Evolutionary conservation across 306 rosid species (phyloP).

Genomic region (Glycyrrhiza uralensis): DNA sequence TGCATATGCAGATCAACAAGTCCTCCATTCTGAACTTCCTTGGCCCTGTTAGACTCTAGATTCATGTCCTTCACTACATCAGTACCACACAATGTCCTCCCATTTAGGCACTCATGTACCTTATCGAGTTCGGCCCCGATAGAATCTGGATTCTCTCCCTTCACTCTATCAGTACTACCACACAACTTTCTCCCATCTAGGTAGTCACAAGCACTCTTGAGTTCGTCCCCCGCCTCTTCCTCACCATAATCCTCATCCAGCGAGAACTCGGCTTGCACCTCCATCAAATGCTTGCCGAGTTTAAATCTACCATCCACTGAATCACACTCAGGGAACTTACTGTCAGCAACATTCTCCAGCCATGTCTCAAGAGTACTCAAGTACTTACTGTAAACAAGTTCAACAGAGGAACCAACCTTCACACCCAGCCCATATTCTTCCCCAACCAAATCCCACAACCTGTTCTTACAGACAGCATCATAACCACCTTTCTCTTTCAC

Average conservation of each 20-base stretch:
- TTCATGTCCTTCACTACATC: slow-evolving; percentile 18
- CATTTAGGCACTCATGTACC: slow-evolving; percentile 8
- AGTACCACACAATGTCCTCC: slow-evolving; percentile 16
- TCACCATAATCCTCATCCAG: slow-evolving; percentile 10
- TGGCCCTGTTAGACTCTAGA: slow-evolving; percentile 14
- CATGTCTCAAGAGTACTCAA: slow-evolving; percentile 55
- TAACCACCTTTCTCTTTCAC: slow-evolving; percentile 81
- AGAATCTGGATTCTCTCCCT: background rate
- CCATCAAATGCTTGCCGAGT: slow-evolving; percentile 42
- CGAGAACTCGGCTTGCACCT: slow-evolving; percentile 35
- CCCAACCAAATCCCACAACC: slow-evolving; percentile 41
- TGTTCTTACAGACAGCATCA: slow-evolving; percentile 31
- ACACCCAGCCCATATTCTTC: slow-evolving; percentile 34
- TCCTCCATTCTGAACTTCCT: slow-evolving; percentile 19
- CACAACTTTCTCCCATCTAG: slow-evolving; percentile 29
- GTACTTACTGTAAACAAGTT: slow-evolving; percentile 58
- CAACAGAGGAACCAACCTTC: slow-evolving; percentile 36
- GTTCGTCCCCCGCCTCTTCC: slow-evolving; percentile 26
- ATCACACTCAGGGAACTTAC: slow-evolving; percentile 43
- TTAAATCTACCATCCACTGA: slow-evolving; percentile 37
- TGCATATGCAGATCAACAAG: slow-evolving; percentile 17
- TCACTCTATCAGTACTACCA: slow-evolving; percentile 26
- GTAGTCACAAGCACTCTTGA: slow-evolving; percentile 3
- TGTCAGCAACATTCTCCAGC: slow-evolving; percentile 38
- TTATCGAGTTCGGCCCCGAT: background rate